Evolutionary conservation across 164 flowering plant species (phyloP), one percentile per base, ranked within the genome.

Genomic region (Umbellularia californica): DNA sequence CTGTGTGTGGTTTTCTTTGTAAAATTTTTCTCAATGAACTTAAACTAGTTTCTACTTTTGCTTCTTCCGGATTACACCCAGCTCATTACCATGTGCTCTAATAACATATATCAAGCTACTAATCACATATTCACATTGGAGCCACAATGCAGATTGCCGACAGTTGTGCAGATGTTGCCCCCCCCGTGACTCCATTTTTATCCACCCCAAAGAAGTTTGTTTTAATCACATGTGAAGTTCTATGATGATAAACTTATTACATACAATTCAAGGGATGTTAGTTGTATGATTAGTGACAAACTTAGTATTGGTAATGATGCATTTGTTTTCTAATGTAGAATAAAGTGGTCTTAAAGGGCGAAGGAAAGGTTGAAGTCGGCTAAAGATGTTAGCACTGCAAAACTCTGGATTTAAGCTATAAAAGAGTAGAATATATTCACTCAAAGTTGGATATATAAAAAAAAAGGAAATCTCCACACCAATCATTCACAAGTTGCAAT

Each of bases 1-100:
- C 84, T 87, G 86, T 77, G 83, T 82, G 67, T 71, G 65, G 22
- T 69, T 70, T 65, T 80, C 25, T 70, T 70, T 55, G 41, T 35
- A 33, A 60, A 60, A 15, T 41, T 22, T 52, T 19, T 69, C 47
- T 41, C 47, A 41, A 63, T 58, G 55, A 73, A 60, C 69, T 55
- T 15, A 55, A 55, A 55, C 60, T 55, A 13, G 19, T 52, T 52
- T 24, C 68, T 65, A 78, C 70, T 70, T 75, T 79, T 78, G 77
- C 70, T 62, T 71, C 72, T 70, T 70, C 66, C 66, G 19, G 23
- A 41, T 27, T 73, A 52, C 63, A 64, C 47, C 47, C 47, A 41
- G 47, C 47, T 41, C 11, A 41, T 41, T 41, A 41, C 47, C 47
- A 41, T 41, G 47, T 41, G 9, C 47, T 41, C 10, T 41, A 41